Evolutionary conservation across 768 basidiomycete genomes (phyloP).

Genomic region (Russula dissimulans): DNA sequence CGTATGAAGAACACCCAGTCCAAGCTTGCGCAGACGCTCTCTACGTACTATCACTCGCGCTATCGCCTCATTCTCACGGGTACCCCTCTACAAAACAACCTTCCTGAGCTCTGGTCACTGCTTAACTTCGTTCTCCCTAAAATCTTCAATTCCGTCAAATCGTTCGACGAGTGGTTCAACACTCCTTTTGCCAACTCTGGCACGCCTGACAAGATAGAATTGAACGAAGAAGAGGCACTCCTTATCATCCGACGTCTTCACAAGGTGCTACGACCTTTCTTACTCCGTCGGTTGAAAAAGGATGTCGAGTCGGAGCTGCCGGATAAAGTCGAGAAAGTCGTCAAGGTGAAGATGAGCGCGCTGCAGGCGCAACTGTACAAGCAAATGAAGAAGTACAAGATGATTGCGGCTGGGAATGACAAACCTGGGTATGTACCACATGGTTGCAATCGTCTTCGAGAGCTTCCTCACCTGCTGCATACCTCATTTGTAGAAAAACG

Average conservation of each 20-base stretch:
- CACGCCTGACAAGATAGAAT: conserved; percentile 92
- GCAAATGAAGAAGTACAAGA: conserved; percentile 98
- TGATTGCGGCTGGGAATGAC: conserved; percentile 80
- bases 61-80: conserved; percentile 93
- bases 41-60: conserved; percentile 85
- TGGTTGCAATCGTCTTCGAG: not conserved
- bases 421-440: conserved; percentile 52
- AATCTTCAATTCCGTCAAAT: conserved; percentile 98
- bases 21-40: conserved; percentile 83
- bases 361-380: conserved; percentile 89
- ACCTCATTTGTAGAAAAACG: conserved; percentile 39
- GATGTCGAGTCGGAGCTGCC: conserved; percentile 94
- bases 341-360: conserved; percentile 91
- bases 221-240: conserved; percentile 99
- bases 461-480: not conserved
- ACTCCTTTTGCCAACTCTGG: conserved; percentile 99
- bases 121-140: conserved; percentile 93
- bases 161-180: conserved; percentile 99
- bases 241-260: conserved; percentile 94
- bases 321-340: conserved; percentile 96
- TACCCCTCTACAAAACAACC: conserved; percentile 93
- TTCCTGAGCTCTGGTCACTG: conserved; percentile 90
- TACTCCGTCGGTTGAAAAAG: conserved; percentile 87
- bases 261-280: conserved; percentile 92
- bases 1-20: conserved; percentile 95